Base-by-base conservation (phyloP, 2,329 filamentous ascomycete genomes). In the Whalleya microplaca region DNA sequence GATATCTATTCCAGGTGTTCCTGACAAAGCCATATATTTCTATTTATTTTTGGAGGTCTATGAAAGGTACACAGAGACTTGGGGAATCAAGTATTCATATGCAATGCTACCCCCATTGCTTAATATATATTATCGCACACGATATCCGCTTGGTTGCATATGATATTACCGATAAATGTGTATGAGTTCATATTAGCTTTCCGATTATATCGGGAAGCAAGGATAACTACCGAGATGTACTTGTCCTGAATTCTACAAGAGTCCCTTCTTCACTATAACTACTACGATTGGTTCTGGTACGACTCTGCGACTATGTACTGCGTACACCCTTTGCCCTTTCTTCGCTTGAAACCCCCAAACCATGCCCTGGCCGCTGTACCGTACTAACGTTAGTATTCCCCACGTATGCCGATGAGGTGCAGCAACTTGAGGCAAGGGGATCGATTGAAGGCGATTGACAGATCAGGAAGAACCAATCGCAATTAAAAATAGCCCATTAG, bases 391-490 rank as follows among this genome's bases (percentile, higher is more conserved):
- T 27, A 27, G 23, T 27, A 27, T 27, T 23, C 16, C 14, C 29
- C 18, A 20, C 21, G 16, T 41, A 41, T 20, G 54, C 16, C 16
- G 41, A 21, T 14, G 8, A 27, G 21, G 44, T 21, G 44, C 44
- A 29, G 44, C 21, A 29, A 23, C 10, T 19, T 32, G 23, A 46
- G 44, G 44, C 29, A 46, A 46, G 23, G 46, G 32, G 32, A 37
- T 37, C 32, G 32, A 37, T 37, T 37, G 32, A 16, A 37, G 32
- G 7, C 32, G 32, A 37, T 41, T 37, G 41, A 45, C 20, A 42
- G 23, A 43, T 45, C 16, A 21, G 40, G 43, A 21, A 21, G 45
- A 46, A 49, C 58, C 58, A 63, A 59, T 62, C 49, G 47, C 52
- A 42, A 49, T 20, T 40, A 27, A 41, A 16, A 9, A 55, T 51